A percentile compares a stretch with the other conserved stretches of the same genome.
These are phyloP conservation scores for Aspergillus baeticus DNA, from an alignment of 495 filamentous ascomycete species.

Conservation along the genomic window DNA sequence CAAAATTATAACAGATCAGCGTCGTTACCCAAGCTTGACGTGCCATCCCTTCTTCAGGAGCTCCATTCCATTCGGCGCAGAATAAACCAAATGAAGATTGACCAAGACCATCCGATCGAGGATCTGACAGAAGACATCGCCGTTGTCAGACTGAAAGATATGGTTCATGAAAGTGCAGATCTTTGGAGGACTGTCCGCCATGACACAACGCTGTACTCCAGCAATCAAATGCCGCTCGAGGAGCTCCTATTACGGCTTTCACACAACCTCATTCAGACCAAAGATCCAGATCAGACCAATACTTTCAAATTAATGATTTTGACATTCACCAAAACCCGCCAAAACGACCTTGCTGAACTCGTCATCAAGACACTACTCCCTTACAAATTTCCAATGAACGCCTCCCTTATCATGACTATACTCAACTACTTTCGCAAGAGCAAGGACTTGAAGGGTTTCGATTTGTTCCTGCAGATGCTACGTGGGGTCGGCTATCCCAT, in stretches of 20 bases:
- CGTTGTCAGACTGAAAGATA: conserved; percentile 10
- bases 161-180: conserved; percentile 14
- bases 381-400: conserved; percentile 35
- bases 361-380: conserved; percentile 40
- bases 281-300: conserved; percentile 37
- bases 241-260: conserved; percentile 39
- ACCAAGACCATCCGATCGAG: conserved; percentile 18
- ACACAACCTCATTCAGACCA: conserved; percentile 32
- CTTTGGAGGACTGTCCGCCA: conserved; percentile 33
- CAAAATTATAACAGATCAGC: conserved; percentile 33
- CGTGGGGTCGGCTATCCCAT: conserved; percentile 35
- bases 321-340: conserved; percentile 38
- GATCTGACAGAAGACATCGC: conserved; percentile 30
- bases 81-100: conserved; percentile 27
- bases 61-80: conserved; percentile 32
- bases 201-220: conserved; percentile 32
- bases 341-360: conserved; percentile 43
- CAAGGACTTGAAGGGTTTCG: conserved; percentile 44
- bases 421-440: conserved; percentile 40
- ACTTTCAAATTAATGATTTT: conserved; percentile 34
- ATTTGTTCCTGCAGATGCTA: conserved; percentile 43
- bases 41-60: conserved; percentile 32
- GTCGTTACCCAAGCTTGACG: conserved; percentile 29
- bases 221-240: conserved; percentile 33
- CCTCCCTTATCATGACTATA: conserved; percentile 37